Evolutionary conservation across 495 filamentous ascomycete species (phyloP), one percentile per base, ranked within the genome.

Genomic region (Cudoniella acicularis): DNA sequence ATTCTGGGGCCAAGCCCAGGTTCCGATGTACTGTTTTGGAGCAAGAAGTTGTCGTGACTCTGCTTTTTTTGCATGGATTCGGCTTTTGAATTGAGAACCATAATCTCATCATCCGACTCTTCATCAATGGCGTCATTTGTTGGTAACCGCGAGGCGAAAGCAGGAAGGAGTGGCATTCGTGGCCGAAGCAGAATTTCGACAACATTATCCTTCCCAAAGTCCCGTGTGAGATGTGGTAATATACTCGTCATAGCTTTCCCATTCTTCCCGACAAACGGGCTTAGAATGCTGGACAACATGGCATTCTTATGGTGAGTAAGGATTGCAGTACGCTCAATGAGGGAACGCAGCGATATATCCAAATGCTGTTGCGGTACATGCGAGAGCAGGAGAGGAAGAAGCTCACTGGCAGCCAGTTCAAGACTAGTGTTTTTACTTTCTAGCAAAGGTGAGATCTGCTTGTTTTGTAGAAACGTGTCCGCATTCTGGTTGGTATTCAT

Each of bases 251-350:
- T 79, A 41, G 77, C 77, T 24, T 79, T 79, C 1, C 83, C 82
- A 46, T 79, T 79, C 46, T 76, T 73, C 36, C 80, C 80, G 13
- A 80, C 74, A 54, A 85, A 79, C 1, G 90, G 89, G 70, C 93
- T 88, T 52, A 96, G 72, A 11, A 91, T 83, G 69, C 89, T 91
- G 25, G 91, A 87, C 11, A 91, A 66, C 80, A 96, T 87, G 10
- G 86, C 84, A 23, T 80, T 67, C 70, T 83, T 86, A 62, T 85
- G 78, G 41, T 78, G 72, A 18, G 75, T 79, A 36, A 96, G 69
- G 52, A 96, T 87, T 40, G 90, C 86, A 1, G 89, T 89, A 45
- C 85, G 85, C 67, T 96, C 89, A 61, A 96, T 82, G 46, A 87
- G 79, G 13, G 83, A 77, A 48, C 92, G 84, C 10, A 88, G 49